Percentiles rank a stretch among this genome's conserved stretches.
phyloP scores from a whole-genome alignment of 805 yeast genomes.

The Saccharomycopsis sp. region DNA sequence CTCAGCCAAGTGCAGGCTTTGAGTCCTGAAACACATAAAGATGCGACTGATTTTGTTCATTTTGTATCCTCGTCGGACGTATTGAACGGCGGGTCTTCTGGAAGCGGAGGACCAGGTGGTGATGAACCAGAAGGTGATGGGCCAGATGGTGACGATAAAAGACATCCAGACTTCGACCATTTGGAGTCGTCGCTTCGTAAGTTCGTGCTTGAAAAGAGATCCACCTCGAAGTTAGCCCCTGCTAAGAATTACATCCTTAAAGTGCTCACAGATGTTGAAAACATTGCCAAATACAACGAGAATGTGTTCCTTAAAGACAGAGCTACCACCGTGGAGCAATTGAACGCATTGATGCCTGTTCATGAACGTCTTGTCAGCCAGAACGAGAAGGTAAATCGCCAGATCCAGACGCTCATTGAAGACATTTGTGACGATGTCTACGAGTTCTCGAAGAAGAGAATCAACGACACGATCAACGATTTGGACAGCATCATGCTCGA shows the following conservation, averaged over 20 bases:
- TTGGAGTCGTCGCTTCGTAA: constrained; percentile 79
- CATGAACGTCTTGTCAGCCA: constrained; percentile 47
- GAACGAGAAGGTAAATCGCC: constrained; percentile 49
- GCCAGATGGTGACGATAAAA: too few relatives aligned
- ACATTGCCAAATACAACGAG: constrained; percentile 57
- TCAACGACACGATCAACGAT: constrained; percentile 44
- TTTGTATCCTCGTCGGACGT: constrained; percentile 68
- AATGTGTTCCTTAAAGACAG: constrained; percentile 45
- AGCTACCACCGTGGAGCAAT: constrained; percentile 38
- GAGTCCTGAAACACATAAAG: constrained; percentile 88
- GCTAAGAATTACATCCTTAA: constrained; percentile 83
- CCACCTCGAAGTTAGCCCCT: constrained; percentile 83
- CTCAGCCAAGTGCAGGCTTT: constrained; percentile 77
- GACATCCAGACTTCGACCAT: constrained; percentile 65
- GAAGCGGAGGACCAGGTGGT: constrained; percentile 33
- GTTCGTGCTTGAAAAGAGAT: constrained; percentile 83
- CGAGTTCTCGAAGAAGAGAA: constrained; percentile 48
- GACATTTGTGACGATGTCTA: constrained; percentile 50
- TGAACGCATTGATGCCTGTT: constrained; percentile 56
- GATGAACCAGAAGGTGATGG: too few relatives aligned
- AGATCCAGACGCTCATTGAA: constrained; percentile 61
- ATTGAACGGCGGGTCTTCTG: constrained; percentile 33
- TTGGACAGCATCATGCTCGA: constrained; percentile 37
- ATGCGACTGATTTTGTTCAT: constrained; percentile 86
- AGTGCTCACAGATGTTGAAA: constrained; percentile 56